Percentiles rank a stretch among this genome's conserved stretches.
Conservation (phyloP, 352 stramenopile species). For the Globisporangium polare region DNA sequence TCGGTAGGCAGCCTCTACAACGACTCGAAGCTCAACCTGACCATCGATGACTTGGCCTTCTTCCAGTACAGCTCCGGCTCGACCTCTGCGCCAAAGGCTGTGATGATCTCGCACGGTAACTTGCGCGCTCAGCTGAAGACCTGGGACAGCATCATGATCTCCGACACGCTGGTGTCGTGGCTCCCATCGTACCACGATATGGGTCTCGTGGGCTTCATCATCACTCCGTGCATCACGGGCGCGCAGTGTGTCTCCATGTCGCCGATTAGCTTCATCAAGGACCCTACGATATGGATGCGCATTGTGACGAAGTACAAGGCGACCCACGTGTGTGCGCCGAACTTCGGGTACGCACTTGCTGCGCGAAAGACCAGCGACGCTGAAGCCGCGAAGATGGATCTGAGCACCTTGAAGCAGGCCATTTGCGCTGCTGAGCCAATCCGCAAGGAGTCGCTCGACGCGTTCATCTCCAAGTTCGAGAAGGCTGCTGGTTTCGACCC, state of each 20-base stretch:
- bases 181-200: conserved; percentile 84
- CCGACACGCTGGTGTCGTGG: conserved; percentile 76
- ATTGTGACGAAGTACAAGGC: conserved; percentile 70
- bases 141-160: conserved; percentile 57
- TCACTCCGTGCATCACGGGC: conserved; percentile 51
- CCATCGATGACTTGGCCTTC: conserved; percentile 63
- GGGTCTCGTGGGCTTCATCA: conserved; percentile 81
- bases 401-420: conserved; percentile 63
- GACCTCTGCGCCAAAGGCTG: conserved; percentile 74
- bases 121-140: conserved; percentile 67
- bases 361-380: conserved; percentile 73
- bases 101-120: conserved; percentile 85
- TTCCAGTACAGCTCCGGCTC: conserved; percentile 85
- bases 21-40: conserved; percentile 36
- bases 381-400: conserved; percentile 51
- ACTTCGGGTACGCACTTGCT: conserved; percentile 76
- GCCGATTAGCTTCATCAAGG: conserved; percentile 84
- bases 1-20: conserved; percentile 51
- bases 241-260: conserved; percentile 78
- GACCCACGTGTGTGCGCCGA: conserved; percentile 72
- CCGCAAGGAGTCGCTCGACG: conserved; percentile 66
- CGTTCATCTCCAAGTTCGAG: conserved; percentile 68
- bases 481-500: conserved; percentile 49
- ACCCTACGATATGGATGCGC: conserved; percentile 79
- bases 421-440: conserved; percentile 84